A percentile compares a stretch with the other conserved stretches of the same genome.
These are phyloP conservation scores for Kurtzmaniella fragi DNA, from an alignment of 805 yeast species.

Conservation along the genomic window DNA sequence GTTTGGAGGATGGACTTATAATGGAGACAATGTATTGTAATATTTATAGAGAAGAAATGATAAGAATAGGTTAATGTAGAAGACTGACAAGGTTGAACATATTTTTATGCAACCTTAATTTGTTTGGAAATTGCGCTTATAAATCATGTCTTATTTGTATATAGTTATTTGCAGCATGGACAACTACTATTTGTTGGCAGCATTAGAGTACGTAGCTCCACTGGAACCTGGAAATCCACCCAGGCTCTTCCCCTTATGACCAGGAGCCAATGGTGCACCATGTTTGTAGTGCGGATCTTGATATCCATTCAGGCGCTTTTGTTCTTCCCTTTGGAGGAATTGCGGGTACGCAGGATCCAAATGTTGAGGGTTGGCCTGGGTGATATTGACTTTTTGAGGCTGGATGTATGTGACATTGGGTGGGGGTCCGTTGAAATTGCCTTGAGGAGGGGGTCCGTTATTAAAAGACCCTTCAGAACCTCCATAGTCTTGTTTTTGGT, in stretches of 20 bases:
- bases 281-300: slow-evolving; percentile 16
- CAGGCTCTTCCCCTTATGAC: slow-evolving; percentile 20
- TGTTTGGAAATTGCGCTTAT: too few relatives aligned
- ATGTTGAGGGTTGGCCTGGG: slow-evolving; percentile 30
- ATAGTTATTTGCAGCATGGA: too few relatives aligned
- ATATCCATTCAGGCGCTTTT: slow-evolving; percentile 20
- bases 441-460: background rate
- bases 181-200: slow-evolving; percentile 28
- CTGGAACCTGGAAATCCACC: slow-evolving; percentile 35
- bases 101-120: too few relatives aligned
- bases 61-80: background rate
- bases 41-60: background rate
- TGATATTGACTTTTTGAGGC: slow-evolving; percentile 32
- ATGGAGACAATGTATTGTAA: slow-evolving; percentile 46
- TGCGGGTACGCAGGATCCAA: slow-evolving; percentile 34
- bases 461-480: background rate
- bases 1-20: slow-evolving; percentile 98
- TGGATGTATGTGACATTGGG: slow-evolving; percentile 23
- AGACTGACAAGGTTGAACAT: too few relatives aligned
- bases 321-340: slow-evolving; percentile 25
- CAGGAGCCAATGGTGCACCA: slow-evolving; percentile 31
- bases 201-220: slow-evolving; percentile 31
- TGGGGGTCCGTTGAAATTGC: background rate
- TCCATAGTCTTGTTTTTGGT: background rate
- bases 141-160: too few relatives aligned